Percentiles rank a stretch among this genome's conserved stretches.
Evolutionary conservation across 345 rosid genomes (phyloP).

Genomic region (Sapria himalayana): DNA sequence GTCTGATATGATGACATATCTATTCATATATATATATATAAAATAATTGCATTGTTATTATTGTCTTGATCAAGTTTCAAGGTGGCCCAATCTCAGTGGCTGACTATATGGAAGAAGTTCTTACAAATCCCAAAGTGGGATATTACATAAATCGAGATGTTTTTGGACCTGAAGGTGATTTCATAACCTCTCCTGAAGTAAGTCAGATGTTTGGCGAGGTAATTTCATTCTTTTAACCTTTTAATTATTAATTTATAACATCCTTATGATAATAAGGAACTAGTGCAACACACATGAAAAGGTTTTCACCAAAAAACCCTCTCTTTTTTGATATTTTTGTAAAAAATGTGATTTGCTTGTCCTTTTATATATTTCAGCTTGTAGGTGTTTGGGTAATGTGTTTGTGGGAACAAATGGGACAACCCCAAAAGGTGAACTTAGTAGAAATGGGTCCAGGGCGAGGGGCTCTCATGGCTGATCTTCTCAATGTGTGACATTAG

Average conservation of each 20-base stretch:
- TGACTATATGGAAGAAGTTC: conserved; percentile 87
- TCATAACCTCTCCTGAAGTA: conserved; percentile 93
- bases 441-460: conserved; percentile 93
- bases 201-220: conserved; percentile 98
- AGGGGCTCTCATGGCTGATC: conserved; percentile 89
- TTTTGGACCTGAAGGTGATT: conserved; percentile 87
- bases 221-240: conserved; percentile 8
- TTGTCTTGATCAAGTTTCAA: conserved; percentile 32
- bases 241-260: too few relatives aligned
- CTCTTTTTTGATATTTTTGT: too few relatives aligned
- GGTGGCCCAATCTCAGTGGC: conserved; percentile 90
- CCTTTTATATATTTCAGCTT: conserved; percentile 61
- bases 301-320: too few relatives aligned
- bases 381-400: conserved; percentile 83
- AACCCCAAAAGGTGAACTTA: conserved; percentile 50
- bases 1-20: too few relatives aligned
- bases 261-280: too few relatives aligned
- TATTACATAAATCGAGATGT: conserved; percentile 81
- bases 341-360: too few relatives aligned
- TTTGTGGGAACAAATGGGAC: conserved; percentile 92
- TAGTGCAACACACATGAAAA: too few relatives aligned
- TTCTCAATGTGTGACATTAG: conserved; percentile 43
- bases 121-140: conserved; percentile 78
- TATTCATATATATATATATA: too few relatives aligned
- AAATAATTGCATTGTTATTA: conserved; percentile 2